Evolutionary conservation across 1,284 basidiomycete species (phyloP).

Genomic region (Anthracocystis walkeri): DNA sequence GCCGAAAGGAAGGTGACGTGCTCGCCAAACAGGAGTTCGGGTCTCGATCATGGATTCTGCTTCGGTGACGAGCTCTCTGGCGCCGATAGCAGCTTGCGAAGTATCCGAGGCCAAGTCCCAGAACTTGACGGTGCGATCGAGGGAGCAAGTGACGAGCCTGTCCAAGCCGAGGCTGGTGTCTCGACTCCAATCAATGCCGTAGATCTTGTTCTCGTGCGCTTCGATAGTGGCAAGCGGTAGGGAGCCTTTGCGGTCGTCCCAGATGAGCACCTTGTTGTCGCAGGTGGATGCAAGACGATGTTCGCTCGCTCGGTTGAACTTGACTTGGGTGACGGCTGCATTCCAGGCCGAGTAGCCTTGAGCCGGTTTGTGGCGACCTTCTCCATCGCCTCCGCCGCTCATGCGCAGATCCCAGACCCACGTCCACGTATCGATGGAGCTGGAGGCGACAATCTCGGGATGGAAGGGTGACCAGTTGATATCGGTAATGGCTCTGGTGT

Average conservation of each 20-base stretch:
- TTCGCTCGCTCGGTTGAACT: slow-evolving; percentile 57
- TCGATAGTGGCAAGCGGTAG: slow-evolving; percentile 60
- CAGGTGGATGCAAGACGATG: slow-evolving; percentile 60
- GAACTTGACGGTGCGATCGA: slow-evolving; percentile 68
- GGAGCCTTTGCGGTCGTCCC: slow-evolving; percentile 66
- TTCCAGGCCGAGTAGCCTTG: slow-evolving; percentile 68
- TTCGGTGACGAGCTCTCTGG: slow-evolving; percentile 62
- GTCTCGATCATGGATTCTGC: slow-evolving; percentile 76
- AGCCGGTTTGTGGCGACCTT: slow-evolving; percentile 48
- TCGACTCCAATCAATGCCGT: slow-evolving; percentile 68
- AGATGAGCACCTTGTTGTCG: slow-evolving; percentile 67
- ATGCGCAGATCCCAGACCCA: slow-evolving; percentile 68
- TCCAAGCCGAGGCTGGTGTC: slow-evolving; percentile 60
- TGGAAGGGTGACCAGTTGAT: slow-evolving; percentile 69
- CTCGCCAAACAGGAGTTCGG: slow-evolving; percentile 91
- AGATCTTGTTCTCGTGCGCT: slow-evolving; percentile 66
- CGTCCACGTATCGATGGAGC: slow-evolving; percentile 68
- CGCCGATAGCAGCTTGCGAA: slow-evolving; percentile 57
- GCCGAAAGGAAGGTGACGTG: slow-evolving; percentile 91
- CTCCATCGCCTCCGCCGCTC: slow-evolving; percentile 28
- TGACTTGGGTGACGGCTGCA: slow-evolving; percentile 67
- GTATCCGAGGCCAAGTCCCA: slow-evolving; percentile 59
- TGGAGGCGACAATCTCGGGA: slow-evolving; percentile 65
- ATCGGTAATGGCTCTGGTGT: slow-evolving; percentile 67
- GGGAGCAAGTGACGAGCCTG: slow-evolving; percentile 65